A percentile compares a stretch with the other conserved stretches of the same genome.
Conservation (phyloP, 2,329 filamentous ascomycete genomes). For the Coniella lustricola region DNA sequence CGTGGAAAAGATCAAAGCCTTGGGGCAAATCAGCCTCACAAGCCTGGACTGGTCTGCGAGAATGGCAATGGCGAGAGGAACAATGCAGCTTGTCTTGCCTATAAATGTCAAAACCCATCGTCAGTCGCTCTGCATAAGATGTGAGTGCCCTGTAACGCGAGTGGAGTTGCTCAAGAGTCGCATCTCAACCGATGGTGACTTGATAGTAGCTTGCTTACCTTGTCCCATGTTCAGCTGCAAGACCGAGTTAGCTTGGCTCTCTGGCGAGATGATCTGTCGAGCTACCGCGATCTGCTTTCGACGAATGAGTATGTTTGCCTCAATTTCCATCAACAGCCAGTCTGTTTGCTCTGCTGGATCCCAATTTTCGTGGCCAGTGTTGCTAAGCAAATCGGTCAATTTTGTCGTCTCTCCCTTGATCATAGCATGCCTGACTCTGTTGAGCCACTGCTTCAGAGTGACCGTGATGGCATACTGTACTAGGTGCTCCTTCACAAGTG, state of each 20-base stretch:
- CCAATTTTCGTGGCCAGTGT: slow-evolving; percentile 52
- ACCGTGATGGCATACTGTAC: slow-evolving; percentile 36
- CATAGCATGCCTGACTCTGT: slow-evolving; percentile 32
- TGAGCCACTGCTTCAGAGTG: slow-evolving; percentile 36
- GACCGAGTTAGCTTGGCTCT: slow-evolving; percentile 47
- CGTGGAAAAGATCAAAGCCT: slow-evolving; percentile 50
- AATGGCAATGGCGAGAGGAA: slow-evolving; percentile 42
- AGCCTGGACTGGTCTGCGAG: slow-evolving; percentile 41
- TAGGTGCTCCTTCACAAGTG: slow-evolving; percentile 31
- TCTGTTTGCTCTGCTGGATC: slow-evolving; percentile 45
- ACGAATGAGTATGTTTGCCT: slow-evolving; percentile 56
- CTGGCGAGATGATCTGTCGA: slow-evolving; percentile 48
- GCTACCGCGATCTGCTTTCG: slow-evolving; percentile 57
- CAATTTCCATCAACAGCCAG: slow-evolving; percentile 62
- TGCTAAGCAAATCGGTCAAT: slow-evolving; percentile 36
- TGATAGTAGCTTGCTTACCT: slow-evolving; percentile 26
- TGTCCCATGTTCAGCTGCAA: slow-evolving; percentile 63
- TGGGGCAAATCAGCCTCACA: slow-evolving; percentile 48
- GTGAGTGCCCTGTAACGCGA: neutral
- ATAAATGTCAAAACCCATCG: neutral
- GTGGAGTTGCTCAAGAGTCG: neutral
- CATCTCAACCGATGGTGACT: neutral
- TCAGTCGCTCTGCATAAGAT: neutral
- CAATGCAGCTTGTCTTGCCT: slow-evolving; percentile 52
- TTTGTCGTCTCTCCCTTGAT: slow-evolving; percentile 21